Evolutionary conservation across 2,329 filamentous ascomycete genomes (phyloP).

Genomic region (Aspergillus sp.): DNA sequence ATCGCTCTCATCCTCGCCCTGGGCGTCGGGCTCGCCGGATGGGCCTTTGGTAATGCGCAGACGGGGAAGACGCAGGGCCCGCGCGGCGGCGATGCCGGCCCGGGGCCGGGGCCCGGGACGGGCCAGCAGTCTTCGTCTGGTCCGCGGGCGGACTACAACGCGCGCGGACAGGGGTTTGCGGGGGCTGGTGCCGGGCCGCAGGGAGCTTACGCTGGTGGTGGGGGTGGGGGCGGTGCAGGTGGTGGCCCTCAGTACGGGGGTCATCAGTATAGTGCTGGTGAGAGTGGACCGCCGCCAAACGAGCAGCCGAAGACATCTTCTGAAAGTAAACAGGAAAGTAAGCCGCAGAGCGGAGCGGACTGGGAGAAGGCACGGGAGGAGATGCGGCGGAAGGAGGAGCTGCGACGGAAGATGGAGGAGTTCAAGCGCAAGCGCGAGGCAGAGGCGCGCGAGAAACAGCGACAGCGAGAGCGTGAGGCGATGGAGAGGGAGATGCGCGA

Average conservation of each 20-base stretch:
- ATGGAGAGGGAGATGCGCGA: slow-evolving; percentile 40
- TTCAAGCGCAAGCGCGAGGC: slow-evolving; percentile 36
- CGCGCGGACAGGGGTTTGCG: slow-evolving; percentile 24
- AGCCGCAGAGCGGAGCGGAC: slow-evolving; percentile 21
- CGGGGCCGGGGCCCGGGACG: slow-evolving; percentile 19
- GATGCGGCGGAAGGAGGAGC: slow-evolving; percentile 34
- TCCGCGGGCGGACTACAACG: slow-evolving; percentile 20
- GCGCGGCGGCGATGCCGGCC: not conserved
- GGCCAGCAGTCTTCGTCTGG: slow-evolving; percentile 8
- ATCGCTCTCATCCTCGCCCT: slow-evolving; percentile 66
- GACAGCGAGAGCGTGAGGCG: slow-evolving; percentile 37
- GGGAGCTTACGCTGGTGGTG: slow-evolving; percentile 23
- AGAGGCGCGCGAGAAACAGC: slow-evolving; percentile 36
- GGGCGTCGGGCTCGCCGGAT: slow-evolving; percentile 72
- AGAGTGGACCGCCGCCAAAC: slow-evolving; percentile 18
- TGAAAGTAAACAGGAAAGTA: slow-evolving; percentile 13
- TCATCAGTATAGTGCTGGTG: slow-evolving; percentile 30
- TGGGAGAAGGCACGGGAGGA: slow-evolving; percentile 31
- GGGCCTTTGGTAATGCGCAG: slow-evolving; percentile 69
- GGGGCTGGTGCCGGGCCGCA: slow-evolving; percentile 21
- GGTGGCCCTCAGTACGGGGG: slow-evolving; percentile 32
- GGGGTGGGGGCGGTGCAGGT: slow-evolving; percentile 29
- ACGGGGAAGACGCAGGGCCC: slow-evolving; percentile 30
- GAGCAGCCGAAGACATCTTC: slow-evolving; percentile 14
- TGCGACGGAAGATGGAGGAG: slow-evolving; percentile 38